Percentiles rank a stretch among this genome's conserved stretches.
phyloP scores from a whole-genome alignment of 176 grass and related monocot species.

The Phyllostachys edulis region DNA sequence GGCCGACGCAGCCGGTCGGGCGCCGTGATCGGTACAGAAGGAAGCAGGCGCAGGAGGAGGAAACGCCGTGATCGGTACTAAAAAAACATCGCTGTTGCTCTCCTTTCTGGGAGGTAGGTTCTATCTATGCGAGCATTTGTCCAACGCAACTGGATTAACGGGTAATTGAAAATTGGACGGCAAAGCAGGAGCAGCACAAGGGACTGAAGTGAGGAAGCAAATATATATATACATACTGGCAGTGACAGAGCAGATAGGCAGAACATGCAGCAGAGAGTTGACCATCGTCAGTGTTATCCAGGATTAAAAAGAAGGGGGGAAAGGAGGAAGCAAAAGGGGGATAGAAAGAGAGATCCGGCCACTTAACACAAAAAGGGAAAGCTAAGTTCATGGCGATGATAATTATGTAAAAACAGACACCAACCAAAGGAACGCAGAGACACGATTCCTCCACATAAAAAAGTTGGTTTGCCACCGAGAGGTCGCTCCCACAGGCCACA shows the following conservation, averaged over 20 bases:
- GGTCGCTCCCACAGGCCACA: not conserved
- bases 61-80: too few species aligned
- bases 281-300: slow-evolving; percentile 14
- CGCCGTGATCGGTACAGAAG: too few species aligned
- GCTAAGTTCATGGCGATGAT: not conserved
- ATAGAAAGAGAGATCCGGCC: not conserved
- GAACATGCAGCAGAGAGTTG: slow-evolving; percentile 14
- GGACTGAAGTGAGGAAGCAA: too few species aligned
- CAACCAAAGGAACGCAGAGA: not conserved
- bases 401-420: not conserved
- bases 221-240: not conserved
- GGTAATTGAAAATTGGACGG: not conserved
- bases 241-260: too few species aligned
- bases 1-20: too few species aligned
- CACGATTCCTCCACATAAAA: slow-evolving; percentile 32
- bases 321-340: not conserved
- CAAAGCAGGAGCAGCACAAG: not conserved
- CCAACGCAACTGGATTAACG: not conserved
- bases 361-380: not conserved
- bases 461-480: slow-evolving; percentile 39
- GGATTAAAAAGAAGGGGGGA: not conserved
- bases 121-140: not conserved
- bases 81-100: too few species aligned
- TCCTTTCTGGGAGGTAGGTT: too few species aligned
- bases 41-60: too few species aligned